Evolutionary conservation across 2,329 filamentous ascomycete species (phyloP).

Genomic region (Thielaviopsis ethacetica): DNA sequence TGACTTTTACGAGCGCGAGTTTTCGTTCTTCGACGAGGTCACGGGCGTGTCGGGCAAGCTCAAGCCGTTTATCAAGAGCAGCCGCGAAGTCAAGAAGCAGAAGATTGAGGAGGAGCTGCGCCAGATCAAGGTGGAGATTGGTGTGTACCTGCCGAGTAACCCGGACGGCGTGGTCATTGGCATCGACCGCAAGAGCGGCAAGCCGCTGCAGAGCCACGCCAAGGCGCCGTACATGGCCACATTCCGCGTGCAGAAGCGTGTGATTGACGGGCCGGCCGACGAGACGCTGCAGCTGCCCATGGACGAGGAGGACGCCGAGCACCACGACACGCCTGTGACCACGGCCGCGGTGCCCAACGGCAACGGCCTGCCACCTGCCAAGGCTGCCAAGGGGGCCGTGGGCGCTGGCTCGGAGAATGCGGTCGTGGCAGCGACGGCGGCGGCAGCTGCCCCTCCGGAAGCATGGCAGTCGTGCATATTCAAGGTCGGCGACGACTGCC

Average conservation of each 20-base stretch:
- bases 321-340: conserved; percentile 23
- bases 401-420: background rate
- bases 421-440: background rate
- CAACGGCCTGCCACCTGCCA: conserved; percentile 14
- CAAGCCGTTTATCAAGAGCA: conserved; percentile 77
- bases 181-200: conserved; percentile 94
- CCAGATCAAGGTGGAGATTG: conserved; percentile 92
- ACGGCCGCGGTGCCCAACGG: background rate
- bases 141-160: conserved; percentile 93
- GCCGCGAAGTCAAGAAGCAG: conserved; percentile 93
- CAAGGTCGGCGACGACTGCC: conserved; percentile 97
- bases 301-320: conserved; percentile 29
- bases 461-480: conserved; percentile 99
- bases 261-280: conserved; percentile 14
- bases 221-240: conserved; percentile 99
- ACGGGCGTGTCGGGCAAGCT: conserved; percentile 91
- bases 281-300: conserved; percentile 27
- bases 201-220: conserved; percentile 91
- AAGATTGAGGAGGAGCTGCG: conserved; percentile 98
- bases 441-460: conserved; percentile 40
- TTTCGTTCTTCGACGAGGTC: conserved; percentile 95
- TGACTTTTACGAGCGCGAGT: conserved; percentile 84
- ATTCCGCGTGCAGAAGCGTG: conserved; percentile 80
- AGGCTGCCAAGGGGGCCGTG: background rate
- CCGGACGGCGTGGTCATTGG: conserved; percentile 94